Conservation (phyloP, 2,329 filamentous ascomycete genomes). For the Alternaria sp. region DNA sequence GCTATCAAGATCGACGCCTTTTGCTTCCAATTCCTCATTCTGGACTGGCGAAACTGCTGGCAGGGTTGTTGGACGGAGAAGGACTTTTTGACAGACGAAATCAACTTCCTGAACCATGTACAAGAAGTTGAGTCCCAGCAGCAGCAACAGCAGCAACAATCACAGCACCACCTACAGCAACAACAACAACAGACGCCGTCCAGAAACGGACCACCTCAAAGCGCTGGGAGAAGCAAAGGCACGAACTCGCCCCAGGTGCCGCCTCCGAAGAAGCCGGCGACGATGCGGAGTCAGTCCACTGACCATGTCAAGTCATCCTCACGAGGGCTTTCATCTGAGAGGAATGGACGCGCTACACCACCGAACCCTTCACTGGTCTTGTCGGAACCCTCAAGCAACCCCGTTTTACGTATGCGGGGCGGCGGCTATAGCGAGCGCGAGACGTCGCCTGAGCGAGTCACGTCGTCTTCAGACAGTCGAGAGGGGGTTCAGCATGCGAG, state of each 20-base stretch:
- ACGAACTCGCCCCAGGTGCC: constrained; percentile 34
- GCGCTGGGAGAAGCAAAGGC: constrained; percentile 32
- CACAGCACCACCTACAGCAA: constrained; percentile 1
- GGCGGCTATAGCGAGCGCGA: constrained; percentile 32
- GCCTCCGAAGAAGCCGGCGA: constrained; percentile 32
- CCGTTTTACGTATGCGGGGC: constrained; percentile 24
- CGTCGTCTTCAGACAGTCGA: constrained; percentile 39
- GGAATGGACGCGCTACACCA: constrained; percentile 42
- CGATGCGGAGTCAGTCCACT: constrained; percentile 38
- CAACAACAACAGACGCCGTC: constrained; percentile 26
- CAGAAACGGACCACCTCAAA: constrained; percentile 35
- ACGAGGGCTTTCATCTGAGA: constrained; percentile 40
- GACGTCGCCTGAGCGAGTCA: constrained; percentile 36
- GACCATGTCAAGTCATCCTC: constrained; percentile 37
- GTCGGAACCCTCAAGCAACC: constrained; percentile 31
- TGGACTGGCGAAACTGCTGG: constrained; percentile 97
- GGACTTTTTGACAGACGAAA: constrained; percentile 59
- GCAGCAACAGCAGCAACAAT: constrained; percentile 1
- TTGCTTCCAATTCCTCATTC: constrained; percentile 93
- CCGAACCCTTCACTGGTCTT: constrained; percentile 31
- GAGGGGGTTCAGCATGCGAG: constrained; percentile 28
- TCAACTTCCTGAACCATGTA: constrained; percentile 35
- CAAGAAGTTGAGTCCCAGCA: constrained; percentile 24
- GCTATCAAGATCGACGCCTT: constrained; percentile 96
- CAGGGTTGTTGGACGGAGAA: constrained; percentile 93